phyloP scores from a whole-genome alignment of 2,329 filamentous ascomycete species.

The Ustulina deusta region DNA sequence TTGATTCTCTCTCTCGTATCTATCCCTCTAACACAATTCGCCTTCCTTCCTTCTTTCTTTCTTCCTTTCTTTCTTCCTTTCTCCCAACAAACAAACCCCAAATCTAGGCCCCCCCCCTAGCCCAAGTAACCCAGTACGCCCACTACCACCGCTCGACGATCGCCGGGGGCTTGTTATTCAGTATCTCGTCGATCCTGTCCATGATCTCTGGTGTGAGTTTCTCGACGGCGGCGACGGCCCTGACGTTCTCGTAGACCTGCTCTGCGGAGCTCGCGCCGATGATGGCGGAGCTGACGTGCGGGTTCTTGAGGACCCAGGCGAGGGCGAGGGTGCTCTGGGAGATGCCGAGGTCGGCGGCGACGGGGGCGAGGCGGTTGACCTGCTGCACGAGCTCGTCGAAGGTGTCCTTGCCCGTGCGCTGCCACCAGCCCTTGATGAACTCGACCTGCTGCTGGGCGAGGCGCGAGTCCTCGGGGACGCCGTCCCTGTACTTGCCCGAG shows the following conservation, averaged over 20 bases:
- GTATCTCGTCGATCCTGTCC: slow-evolving; percentile 68
- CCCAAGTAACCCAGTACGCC: too few relatives aligned
- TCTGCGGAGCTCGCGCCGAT: slow-evolving; percentile 68
- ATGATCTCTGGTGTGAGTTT: slow-evolving; percentile 70
- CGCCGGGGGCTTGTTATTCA: slow-evolving; percentile 68
- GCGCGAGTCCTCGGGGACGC: slow-evolving; percentile 57
- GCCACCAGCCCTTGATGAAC: slow-evolving; percentile 66
- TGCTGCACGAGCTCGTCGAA: slow-evolving; percentile 69
- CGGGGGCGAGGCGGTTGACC: slow-evolving; percentile 69
- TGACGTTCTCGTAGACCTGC: slow-evolving; percentile 71
- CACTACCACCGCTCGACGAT: slow-evolving; percentile 53
- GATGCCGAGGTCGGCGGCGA: slow-evolving; percentile 73
- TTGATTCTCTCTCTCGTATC: not conserved
- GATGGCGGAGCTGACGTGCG: slow-evolving; percentile 71
- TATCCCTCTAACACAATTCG: not conserved
- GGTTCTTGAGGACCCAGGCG: slow-evolving; percentile 73
- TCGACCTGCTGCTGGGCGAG: slow-evolving; percentile 64
- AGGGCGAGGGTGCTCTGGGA: slow-evolving; percentile 68
- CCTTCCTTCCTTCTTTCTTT: not conserved
- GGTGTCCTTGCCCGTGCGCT: slow-evolving; percentile 62
- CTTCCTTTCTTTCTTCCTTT: not conserved
- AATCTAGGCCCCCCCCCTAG: too few relatives aligned
- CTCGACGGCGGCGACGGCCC: slow-evolving; percentile 64
- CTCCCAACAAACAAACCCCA: not conserved
- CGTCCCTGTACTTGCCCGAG: slow-evolving; percentile 75